Evolutionary conservation across 176 grass and related monocot genomes (phyloP), one percentile per base, ranked within the genome.

Genomic region (Aegilops sharonensis): DNA sequence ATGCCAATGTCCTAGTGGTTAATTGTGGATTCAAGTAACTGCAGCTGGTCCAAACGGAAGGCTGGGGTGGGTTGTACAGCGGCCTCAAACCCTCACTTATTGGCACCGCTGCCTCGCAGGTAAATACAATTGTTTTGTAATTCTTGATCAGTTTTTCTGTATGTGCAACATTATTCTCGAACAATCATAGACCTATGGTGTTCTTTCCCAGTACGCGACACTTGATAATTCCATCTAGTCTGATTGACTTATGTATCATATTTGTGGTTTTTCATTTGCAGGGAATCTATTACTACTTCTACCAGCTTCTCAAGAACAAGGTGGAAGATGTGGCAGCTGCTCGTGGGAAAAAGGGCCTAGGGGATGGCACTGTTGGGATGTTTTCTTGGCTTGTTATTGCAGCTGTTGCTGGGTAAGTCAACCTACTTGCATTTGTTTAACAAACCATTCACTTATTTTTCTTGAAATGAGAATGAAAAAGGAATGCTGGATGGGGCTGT

Each of bases 231-330:
- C 35, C 47, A 63, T 87, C 68, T 27, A 13, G 39, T 48, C 4
- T 11, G 39, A 3, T 18, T 79, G 0, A 2, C 14, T 74, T 39
- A 7, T 10, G 23, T 9, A 23, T 60, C 47, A 12, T 7, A 0
- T 73, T 36, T 75, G 21, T 75, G 36, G 9, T 5, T 86, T 59
- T 78, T 37, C 23, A 56, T 23, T 18, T 88, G 74, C 86, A 99
- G 97, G 94, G 97, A 67, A 94, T 99, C 75, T 99, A 99, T 89
- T 99, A 99, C 88, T 99, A 99, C 62, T 94, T 96, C 89, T 99
- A 99, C 77, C 97, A 99, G 81, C 71, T 96, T 61, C 81, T 99
- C 43, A 99, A 99, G 90, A 99, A 99, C 82, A 94, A 91, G 80
- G 90, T 88, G 27, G 97, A 99, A 86, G 80, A 89, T 67, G 37